A percentile compares a stretch with the other conserved stretches of the same genome.
Evolutionary conservation across 169 alveolate genomes (phyloP).

Genomic region (Eimeria acervulina): DNA sequence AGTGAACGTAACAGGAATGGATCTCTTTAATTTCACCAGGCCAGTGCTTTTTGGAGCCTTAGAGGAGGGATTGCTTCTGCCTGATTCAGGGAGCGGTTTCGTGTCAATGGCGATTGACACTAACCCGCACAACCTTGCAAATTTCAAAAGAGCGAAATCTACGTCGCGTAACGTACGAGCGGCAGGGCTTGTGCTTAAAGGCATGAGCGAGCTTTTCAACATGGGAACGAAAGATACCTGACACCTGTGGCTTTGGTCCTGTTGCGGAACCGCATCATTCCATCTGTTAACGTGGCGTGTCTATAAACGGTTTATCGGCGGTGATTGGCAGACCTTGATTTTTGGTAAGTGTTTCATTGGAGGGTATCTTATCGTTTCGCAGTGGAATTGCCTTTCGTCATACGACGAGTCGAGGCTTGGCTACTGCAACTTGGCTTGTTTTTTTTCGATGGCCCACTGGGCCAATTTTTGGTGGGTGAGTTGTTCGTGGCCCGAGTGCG

Average conservation of each 20-base stretch:
- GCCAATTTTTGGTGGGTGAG: background rate
- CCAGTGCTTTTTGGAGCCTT: slow-evolving; percentile 51
- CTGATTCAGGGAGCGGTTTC: slow-evolving; percentile 26
- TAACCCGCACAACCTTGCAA: slow-evolving; percentile 18
- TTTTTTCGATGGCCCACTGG: slow-evolving; percentile 1
- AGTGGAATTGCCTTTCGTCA: background rate
- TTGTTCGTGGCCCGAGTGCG: background rate
- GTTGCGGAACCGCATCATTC: background rate
- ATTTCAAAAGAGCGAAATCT: slow-evolving; percentile 42
- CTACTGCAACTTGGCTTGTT: background rate
- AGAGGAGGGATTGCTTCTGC: slow-evolving; percentile 2
- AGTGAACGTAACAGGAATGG: slow-evolving; percentile 44
- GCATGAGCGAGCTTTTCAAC: background rate
- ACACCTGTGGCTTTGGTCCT: background rate
- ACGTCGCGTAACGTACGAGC: slow-evolving; percentile 34
- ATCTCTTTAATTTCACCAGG: slow-evolving; percentile 38
- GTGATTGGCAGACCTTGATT: background rate
- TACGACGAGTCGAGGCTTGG: background rate
- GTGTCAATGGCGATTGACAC: slow-evolving; percentile 47
- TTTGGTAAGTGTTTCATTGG: background rate
- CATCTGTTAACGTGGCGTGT: background rate
- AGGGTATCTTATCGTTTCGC: background rate
- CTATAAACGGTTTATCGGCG: background rate
- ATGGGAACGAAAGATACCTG: background rate
- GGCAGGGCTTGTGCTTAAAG: slow-evolving; percentile 1